phyloP scores from a whole-genome alignment of 2,329 filamentous ascomycete genomes.

The Ascosphaera apis region DNA sequence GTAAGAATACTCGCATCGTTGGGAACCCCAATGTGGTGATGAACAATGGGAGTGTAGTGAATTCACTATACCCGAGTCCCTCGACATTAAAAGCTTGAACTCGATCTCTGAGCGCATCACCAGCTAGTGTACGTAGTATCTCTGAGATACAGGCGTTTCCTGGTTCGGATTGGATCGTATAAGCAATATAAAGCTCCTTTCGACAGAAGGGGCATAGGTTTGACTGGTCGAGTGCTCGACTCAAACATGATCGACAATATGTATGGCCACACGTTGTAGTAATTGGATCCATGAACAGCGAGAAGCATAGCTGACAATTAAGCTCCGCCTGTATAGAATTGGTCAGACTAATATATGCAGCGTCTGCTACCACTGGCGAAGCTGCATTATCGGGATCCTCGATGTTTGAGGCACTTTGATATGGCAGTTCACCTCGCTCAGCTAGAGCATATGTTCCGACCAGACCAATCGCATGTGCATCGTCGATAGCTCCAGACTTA shows the following conservation, averaged over 20 bases:
- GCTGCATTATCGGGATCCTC: constrained; percentile 10
- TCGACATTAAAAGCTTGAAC: constrained; percentile 34
- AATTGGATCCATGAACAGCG: constrained; percentile 55
- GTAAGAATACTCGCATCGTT: constrained; percentile 60
- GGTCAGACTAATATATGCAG: constrained; percentile 34
- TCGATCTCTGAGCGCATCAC: constrained; percentile 38
- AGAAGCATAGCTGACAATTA: constrained; percentile 77
- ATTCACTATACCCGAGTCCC: constrained; percentile 27
- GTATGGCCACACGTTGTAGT: constrained; percentile 79
- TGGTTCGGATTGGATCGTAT: constrained; percentile 25
- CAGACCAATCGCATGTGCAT: constrained; percentile 26
- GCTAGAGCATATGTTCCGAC: constrained; percentile 44
- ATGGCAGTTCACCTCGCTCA: constrained; percentile 34
- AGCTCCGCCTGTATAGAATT: constrained; percentile 43
- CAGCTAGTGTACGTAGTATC: constrained; percentile 46
- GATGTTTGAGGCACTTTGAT: constrained; percentile 28
- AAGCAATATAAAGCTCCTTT: constrained; percentile 32
- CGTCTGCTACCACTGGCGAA: constrained; percentile 18
- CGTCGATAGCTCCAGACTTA: constrained; percentile 18
- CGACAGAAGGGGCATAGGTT: constrained; percentile 63
- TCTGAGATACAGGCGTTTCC: constrained; percentile 40
- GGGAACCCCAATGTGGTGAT: constrained; percentile 67
- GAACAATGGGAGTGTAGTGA: constrained; percentile 48
- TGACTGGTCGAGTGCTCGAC: constrained; percentile 53
- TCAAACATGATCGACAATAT: constrained; percentile 61